These are phyloP conservation scores for Colletotrichum aenigma DNA, from an alignment of 2,329 filamentous ascomycete species.

Conservation along the genomic window DNA sequence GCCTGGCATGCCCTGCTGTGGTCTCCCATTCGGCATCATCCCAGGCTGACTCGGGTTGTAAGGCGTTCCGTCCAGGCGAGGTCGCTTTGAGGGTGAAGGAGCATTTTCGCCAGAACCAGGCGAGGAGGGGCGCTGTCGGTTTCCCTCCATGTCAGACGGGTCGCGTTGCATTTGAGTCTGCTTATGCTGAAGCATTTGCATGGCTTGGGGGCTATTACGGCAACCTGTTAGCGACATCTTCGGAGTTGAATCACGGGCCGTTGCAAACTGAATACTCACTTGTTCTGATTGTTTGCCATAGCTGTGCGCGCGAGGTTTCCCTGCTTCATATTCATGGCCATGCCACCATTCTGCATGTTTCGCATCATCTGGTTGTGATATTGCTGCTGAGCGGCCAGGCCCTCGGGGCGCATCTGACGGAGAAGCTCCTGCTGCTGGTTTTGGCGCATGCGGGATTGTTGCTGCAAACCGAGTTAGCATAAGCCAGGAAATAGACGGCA, in stretches of 20 bases:
- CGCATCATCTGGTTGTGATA: constrained; percentile 70
- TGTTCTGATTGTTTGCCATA: constrained; percentile 78
- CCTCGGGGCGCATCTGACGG: constrained; percentile 69
- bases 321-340: constrained; percentile 64
- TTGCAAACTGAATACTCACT: constrained; percentile 52
- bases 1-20: constrained; percentile 72
- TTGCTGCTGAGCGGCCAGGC: constrained; percentile 56
- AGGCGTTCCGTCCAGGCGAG: constrained; percentile 72
- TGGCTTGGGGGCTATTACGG: constrained; percentile 62
- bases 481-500: constrained; percentile 24
- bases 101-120: constrained; percentile 85
- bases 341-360: constrained; percentile 64
- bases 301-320: constrained; percentile 73
- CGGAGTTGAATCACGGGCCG: background rate
- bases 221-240: constrained; percentile 8
- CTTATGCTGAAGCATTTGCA: constrained; percentile 75
- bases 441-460: constrained; percentile 75
- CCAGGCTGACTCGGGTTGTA: constrained; percentile 74
- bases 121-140: constrained; percentile 79
- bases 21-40: constrained; percentile 78
- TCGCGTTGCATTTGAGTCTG: constrained; percentile 87
- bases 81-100: constrained; percentile 90
- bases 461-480: constrained; percentile 39
- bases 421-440: constrained; percentile 79
- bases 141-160: constrained; percentile 85